Conservation (phyloP, 495 filamentous ascomycete species). For the Lasiosphaeriaceae sp. region DNA sequence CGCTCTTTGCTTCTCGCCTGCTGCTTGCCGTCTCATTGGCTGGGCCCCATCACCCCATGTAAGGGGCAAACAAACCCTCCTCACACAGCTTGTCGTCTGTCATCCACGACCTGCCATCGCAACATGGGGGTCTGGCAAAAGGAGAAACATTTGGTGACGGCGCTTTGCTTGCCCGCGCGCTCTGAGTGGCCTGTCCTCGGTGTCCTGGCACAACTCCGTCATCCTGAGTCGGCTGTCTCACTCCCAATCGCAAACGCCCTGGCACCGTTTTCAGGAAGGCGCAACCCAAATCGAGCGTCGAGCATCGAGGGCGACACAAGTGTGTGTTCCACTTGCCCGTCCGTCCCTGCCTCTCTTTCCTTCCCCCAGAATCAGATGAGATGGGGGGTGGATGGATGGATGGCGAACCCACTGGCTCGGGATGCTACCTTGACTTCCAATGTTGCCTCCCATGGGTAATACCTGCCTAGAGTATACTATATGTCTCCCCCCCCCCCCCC, state of each 20-base stretch:
- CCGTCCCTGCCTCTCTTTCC: too few species aligned
- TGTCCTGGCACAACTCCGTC: background rate
- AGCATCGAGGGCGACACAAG: too few species aligned
- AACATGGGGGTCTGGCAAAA: background rate
- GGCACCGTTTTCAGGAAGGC: background rate
- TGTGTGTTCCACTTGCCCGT: too few species aligned
- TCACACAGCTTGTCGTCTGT: background rate
- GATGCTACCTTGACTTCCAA: background rate
- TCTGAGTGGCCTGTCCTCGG: constrained; percentile 1
- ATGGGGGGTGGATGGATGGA: too few species aligned
- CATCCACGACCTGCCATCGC: background rate
- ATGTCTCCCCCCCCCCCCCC: background rate
- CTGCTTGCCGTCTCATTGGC: constrained; percentile 1
- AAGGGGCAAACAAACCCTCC: background rate
- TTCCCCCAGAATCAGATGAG: too few species aligned
- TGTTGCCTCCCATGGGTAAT: background rate
- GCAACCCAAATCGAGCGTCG: background rate
- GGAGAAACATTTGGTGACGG: constrained; percentile 5
- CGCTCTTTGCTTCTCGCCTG: constrained; percentile 7
- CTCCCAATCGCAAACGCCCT: background rate
- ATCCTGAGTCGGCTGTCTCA: background rate
- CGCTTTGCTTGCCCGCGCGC: background rate
- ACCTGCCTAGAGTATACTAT: background rate
- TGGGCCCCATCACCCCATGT: background rate
- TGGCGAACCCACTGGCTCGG: background rate